Percentiles rank a stretch among this genome's conserved stretches.
These are phyloP conservation scores for Limtongia smithiae DNA, from an alignment of 805 yeast species.

Conservation along the genomic window DNA sequence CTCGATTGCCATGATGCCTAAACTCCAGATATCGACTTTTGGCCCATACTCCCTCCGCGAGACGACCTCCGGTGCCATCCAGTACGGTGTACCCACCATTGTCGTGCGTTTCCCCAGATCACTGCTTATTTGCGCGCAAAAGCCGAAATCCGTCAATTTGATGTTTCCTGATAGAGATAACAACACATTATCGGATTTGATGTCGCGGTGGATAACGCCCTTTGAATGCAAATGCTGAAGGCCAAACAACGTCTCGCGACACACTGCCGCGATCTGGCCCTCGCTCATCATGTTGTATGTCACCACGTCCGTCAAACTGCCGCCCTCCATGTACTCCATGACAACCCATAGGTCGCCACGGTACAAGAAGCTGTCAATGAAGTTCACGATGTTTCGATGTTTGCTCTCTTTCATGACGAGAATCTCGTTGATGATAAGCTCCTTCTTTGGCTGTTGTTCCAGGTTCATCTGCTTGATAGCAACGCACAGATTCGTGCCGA, in stretches of 20 bases:
- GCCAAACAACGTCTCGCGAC: conserved; percentile 85
- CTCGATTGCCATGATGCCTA: conserved; percentile 97
- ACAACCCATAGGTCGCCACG: conserved; percentile 82
- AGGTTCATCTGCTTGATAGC: conserved; percentile 97
- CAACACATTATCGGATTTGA: conserved; percentile 89
- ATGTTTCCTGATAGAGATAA: conserved; percentile 81
- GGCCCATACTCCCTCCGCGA: conserved; percentile 93
- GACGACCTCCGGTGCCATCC: conserved; percentile 99
- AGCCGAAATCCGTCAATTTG: conserved; percentile 92
- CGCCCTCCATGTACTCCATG: conserved; percentile 99
- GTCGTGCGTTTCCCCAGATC: conserved; percentile 85
- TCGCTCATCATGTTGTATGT: conserved; percentile 87
- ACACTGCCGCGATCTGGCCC: conserved; percentile 91
- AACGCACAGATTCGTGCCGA: conserved; percentile 49
- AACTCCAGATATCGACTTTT: conserved; percentile 95
- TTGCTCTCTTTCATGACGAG: conserved; percentile 89
- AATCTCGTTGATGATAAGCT: conserved; percentile 89
- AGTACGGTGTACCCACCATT: conserved; percentile 98
- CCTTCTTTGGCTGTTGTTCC: conserved; percentile 93
- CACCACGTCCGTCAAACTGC: conserved; percentile 91
- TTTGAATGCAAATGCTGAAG: conserved; percentile 81
- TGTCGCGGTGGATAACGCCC: conserved; percentile 94
- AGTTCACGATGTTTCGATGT: conserved; percentile 91
- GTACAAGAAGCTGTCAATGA: conserved; percentile 76
- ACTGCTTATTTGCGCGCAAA: conserved; percentile 90